Conservation (phyloP, 2,329 filamentous ascomycete species). For the Chrysoporthe deuterocubensis region DNA sequence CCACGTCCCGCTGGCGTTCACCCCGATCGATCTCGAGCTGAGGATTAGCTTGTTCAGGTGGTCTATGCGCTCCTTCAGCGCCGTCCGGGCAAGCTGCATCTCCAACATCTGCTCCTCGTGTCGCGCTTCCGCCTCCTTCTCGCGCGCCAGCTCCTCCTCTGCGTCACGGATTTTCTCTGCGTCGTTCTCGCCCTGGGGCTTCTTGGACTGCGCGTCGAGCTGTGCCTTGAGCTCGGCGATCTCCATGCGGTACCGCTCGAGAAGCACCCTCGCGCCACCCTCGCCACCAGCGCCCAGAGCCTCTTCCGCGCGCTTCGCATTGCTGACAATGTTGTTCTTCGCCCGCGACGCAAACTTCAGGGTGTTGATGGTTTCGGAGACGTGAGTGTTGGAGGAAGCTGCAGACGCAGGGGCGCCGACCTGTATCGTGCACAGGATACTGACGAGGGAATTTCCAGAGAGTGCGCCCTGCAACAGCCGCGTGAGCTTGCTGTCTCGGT, state of each 20-base stretch:
- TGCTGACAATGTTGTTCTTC: slow-evolving; percentile 97
- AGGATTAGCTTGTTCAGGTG: slow-evolving; percentile 94
- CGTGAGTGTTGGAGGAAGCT: slow-evolving; percentile 74
- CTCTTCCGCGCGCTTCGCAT: slow-evolving; percentile 93
- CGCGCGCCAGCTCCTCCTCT: slow-evolving; percentile 72
- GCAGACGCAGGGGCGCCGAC: slow-evolving; percentile 77
- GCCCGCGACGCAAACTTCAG: slow-evolving; percentile 95
- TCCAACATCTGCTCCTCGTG: slow-evolving; percentile 98
- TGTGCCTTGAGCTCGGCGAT: slow-evolving; percentile 82
- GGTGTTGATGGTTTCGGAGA: slow-evolving; percentile 89
- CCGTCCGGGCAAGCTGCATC: slow-evolving; percentile 95
- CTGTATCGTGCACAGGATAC: slow-evolving; percentile 96
- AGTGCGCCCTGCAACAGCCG: slow-evolving; percentile 88
- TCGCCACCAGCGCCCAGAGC: slow-evolving; percentile 81
- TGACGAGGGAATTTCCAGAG: slow-evolving; percentile 91
- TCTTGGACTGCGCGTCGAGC: slow-evolving; percentile 81
- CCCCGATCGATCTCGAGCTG: slow-evolving; percentile 92
- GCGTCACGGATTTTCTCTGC: slow-evolving; percentile 66
- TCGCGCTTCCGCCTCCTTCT: slow-evolving; percentile 80
- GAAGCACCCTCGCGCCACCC: slow-evolving; percentile 80
- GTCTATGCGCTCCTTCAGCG: slow-evolving; percentile 95
- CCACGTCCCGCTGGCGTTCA: slow-evolving; percentile 77
- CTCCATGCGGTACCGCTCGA: slow-evolving; percentile 93
- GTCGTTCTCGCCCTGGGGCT: slow-evolving; percentile 64
- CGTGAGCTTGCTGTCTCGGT: slow-evolving; percentile 96